Conservation (phyloP, 2,329 filamentous ascomycete genomes). For the Xylaria sp. region DNA sequence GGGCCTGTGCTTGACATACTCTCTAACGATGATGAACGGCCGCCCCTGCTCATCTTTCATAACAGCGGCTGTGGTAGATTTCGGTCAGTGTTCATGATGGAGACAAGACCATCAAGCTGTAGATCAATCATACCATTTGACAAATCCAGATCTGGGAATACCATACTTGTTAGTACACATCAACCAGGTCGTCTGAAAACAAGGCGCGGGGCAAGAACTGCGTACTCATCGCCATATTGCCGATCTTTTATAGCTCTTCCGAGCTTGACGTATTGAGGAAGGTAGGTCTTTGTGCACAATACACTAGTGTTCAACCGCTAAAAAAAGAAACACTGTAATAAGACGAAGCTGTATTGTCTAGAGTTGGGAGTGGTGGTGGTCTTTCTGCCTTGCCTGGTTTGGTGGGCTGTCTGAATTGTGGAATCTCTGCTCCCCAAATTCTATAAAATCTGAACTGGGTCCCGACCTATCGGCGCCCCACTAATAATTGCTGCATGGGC, state of each 20-base stretch:
- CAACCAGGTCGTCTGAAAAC: not conserved
- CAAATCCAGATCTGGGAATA: conserved; percentile 77
- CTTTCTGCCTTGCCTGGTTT: conserved; percentile 21
- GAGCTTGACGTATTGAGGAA: conserved; percentile 40
- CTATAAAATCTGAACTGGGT: conserved; percentile 29
- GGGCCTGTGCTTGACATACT: conserved; percentile 69
- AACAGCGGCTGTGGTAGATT: conserved; percentile 65
- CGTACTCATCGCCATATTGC: conserved; percentile 70
- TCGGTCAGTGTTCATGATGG: conserved; percentile 35
- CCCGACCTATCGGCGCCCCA: conserved; percentile 17
- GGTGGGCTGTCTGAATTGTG: conserved; percentile 35
- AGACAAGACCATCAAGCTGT: conserved; percentile 12
- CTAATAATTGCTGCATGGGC: not conserved
- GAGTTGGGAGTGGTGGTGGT: not conserved
- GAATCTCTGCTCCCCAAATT: conserved; percentile 34
- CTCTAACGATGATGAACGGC: conserved; percentile 97
- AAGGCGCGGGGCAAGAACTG: conserved; percentile 40
- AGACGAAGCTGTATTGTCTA: conserved; percentile 11
- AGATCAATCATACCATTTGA: conserved; percentile 73
- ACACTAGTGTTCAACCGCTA: not conserved
- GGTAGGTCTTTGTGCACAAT: conserved; percentile 13
- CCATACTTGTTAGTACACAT: conserved; percentile 38
- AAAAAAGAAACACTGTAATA: not conserved
- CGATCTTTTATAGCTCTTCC: conserved; percentile 42
- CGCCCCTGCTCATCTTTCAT: conserved; percentile 98